Percentiles rank a stretch among this genome's conserved stretches.
Conservation (phyloP, 2,329 filamentous ascomycete genomes). For the Cladosporium oxysporum region DNA sequence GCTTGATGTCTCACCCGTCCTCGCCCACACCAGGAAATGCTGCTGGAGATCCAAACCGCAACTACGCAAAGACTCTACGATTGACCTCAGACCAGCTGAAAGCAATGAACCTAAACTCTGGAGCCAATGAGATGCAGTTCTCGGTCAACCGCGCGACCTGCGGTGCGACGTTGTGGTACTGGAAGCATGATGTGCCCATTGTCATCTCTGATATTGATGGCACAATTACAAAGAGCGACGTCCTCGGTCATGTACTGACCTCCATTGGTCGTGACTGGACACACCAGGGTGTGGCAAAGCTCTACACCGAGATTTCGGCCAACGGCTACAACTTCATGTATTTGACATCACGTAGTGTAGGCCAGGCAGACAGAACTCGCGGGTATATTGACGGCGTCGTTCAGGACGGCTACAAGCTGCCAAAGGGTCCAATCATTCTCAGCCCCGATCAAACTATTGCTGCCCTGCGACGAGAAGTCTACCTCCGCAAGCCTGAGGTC, state of each 20-base stretch:
- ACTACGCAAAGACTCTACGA: slow-evolving; percentile 94
- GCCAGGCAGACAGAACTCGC: slow-evolving; percentile 86
- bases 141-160: slow-evolving; percentile 95
- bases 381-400: slow-evolving; percentile 86
- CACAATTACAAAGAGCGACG: slow-evolving; percentile 81
- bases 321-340: slow-evolving; percentile 99
- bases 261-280: slow-evolving; percentile 99
- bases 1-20: slow-evolving; percentile 61
- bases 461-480: slow-evolving; percentile 86
- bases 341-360: slow-evolving; percentile 88
- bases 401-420: slow-evolving; percentile 83
- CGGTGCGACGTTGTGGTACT: slow-evolving; percentile 88
- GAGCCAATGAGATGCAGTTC: slow-evolving; percentile 93
- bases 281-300: slow-evolving; percentile 90
- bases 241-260: slow-evolving; percentile 80
- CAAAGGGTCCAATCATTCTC: slow-evolving; percentile 89
- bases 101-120: slow-evolving; percentile 74
- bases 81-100: slow-evolving; percentile 95
- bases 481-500: slow-evolving; percentile 92
- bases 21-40: slow-evolving; percentile 45
- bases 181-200: slow-evolving; percentile 87
- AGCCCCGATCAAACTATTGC: slow-evolving; percentile 95
- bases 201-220: slow-evolving; percentile 99
- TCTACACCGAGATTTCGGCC: slow-evolving; percentile 91
- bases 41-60: slow-evolving; percentile 71